Percentiles rank a stretch among this genome's conserved stretches.
Conservation (phyloP, 495 filamentous ascomycete species). For the Rhypophila decipiens region DNA sequence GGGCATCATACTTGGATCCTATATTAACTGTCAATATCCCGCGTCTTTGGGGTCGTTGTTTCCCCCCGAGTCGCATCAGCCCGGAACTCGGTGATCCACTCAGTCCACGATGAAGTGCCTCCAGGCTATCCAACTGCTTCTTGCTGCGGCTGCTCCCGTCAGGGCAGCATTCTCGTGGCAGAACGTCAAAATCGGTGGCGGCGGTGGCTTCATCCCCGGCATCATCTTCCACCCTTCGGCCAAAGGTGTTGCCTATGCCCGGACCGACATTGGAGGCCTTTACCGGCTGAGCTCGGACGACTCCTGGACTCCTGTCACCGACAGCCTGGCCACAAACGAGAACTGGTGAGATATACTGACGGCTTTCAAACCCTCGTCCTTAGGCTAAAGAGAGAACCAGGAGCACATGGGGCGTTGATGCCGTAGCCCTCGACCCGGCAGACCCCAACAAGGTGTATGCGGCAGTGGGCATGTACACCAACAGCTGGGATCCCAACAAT, state of each 20-base stretch:
- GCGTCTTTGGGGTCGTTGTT: neutral
- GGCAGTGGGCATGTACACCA: constrained; percentile 54
- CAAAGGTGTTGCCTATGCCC: constrained; percentile 53
- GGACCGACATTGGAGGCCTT: constrained; percentile 58
- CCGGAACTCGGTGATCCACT: neutral
- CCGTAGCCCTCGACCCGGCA: constrained; percentile 50
- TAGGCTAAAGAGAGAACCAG: constrained; percentile 17
- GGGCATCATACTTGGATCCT: constrained; percentile 1
- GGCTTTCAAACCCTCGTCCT: neutral
- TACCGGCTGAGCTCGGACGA: constrained; percentile 50
- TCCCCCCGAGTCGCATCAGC: too few relatives aligned
- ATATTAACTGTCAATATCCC: constrained; percentile 17
- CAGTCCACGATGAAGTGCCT: constrained; percentile 25
- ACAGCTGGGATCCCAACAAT: constrained; percentile 51
- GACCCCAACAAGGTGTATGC: constrained; percentile 50
- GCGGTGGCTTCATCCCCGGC: constrained; percentile 55
- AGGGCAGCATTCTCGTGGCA: constrained; percentile 37
- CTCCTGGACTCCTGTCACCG: constrained; percentile 52
- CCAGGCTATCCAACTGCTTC: constrained; percentile 27
- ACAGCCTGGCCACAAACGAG: constrained; percentile 41
- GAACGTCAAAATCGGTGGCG: constrained; percentile 45
- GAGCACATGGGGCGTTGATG: constrained; percentile 51
- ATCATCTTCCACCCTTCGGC: constrained; percentile 53
- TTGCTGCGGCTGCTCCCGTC: constrained; percentile 21
- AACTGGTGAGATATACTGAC: constrained; percentile 33